Base-by-base conservation (phyloP, 441 rosid genomes). In the Dalechampia spathulata region DNA sequence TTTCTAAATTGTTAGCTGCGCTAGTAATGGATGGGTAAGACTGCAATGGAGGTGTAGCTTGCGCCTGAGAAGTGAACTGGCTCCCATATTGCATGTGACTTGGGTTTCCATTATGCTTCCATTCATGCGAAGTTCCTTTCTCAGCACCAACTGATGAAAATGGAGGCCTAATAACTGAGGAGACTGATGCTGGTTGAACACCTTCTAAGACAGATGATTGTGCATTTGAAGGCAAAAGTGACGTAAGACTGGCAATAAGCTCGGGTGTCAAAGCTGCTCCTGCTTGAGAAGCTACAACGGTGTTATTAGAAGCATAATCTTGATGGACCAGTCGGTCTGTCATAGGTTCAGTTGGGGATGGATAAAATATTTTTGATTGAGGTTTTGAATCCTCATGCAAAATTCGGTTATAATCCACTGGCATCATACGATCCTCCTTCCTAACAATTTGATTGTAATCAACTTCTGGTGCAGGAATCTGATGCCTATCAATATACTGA, bases 251-350 rank as follows among this genome's bases (percentile, higher is more conserved):
- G 42, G 96, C 92, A 63, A 93, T 73, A 40, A 90, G 85, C 72
- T 93, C 96, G 0, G 96, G 97, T 5, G 99, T 80, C 57, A 89
- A 74, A 30, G 80, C 72, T 38, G 83, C 75, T 57, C 95, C 86
- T 34, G 81, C 58, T 72, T 73, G 87, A 40, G 93, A 72, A 20
- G 55, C 57, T 41, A 70, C 53, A 17, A 67, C 52, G 34, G 66
- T 37, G 56, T 64, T 76, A 51, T 25, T 72, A 45, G 70, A 49
- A 12, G 64, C 59, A 56, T 73, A 67, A 27, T 70, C 76, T 52
- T 69, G 79, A 67, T 79, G 51, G 62, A 58, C 57, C 49, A 87
- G 62, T 46, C 67, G 82, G 46, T 54, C 65, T 9, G 61, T 22
- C 45, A 49, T 26, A 51, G 80, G 53, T 60, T 75, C 83, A 30